Conservation (phyloP, 164 flowering plant genomes). For the Taxillus chinensis region DNA sequence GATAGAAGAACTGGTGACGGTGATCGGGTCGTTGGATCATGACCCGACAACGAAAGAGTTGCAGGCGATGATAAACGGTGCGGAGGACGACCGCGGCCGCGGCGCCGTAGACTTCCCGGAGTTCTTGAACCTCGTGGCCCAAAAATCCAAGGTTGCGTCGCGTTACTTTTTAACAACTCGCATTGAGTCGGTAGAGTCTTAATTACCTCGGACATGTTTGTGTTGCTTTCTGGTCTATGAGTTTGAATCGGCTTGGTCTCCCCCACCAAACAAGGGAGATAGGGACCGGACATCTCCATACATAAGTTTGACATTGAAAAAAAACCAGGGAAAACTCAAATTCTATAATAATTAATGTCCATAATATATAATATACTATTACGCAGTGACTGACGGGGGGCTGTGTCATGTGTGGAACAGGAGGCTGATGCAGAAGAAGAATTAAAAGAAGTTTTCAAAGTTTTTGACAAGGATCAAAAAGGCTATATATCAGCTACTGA, state of each 20-base stretch:
- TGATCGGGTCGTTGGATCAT: slow-evolving; percentile 73
- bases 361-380: no score
- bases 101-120: slow-evolving; percentile 74
- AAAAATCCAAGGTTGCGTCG: slow-evolving; percentile 48
- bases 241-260: no score
- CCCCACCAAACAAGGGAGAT: no score
- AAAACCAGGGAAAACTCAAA: no score
- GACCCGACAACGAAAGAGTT: slow-evolving; percentile 69
- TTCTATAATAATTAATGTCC: no score
- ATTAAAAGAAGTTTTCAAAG: slow-evolving; percentile 73
- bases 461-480: slow-evolving; percentile 77
- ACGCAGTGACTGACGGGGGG: background rate
- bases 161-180: no score
- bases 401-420: slow-evolving; percentile 13
- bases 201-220: no score
- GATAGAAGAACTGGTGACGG: slow-evolving; percentile 63
- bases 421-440: slow-evolving; percentile 77
- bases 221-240: no score
- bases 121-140: slow-evolving; percentile 66
- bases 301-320: no score
- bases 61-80: slow-evolving; percentile 62
- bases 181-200: no score
- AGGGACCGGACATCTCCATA: no score
- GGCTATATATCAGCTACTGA: slow-evolving; percentile 70
- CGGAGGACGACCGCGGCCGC: slow-evolving; percentile 51